Base-by-base conservation (phyloP, 2,329 filamentous ascomycete species). In the Aspergillus sp. region DNA sequence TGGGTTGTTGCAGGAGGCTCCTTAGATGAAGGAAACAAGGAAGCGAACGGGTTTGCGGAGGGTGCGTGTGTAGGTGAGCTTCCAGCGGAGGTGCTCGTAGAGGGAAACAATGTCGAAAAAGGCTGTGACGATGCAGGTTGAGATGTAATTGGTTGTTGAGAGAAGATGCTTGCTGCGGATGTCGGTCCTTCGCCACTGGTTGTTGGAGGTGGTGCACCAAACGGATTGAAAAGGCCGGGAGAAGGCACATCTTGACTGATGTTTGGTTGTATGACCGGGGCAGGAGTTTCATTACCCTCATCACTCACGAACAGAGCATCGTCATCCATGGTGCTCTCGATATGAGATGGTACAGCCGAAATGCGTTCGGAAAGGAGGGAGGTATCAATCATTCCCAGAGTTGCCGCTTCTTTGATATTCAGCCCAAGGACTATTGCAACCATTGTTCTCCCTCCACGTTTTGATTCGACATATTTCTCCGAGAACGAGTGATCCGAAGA, bases 401-500 rank as follows among this genome's bases (percentile, higher is more conserved):
- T 69, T 40, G 72, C 73, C 16, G 84, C 81, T 59, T 80, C 74
- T 42, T 71, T 70, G 43, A 85, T 76, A 42, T 70, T 78, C 64
- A 84, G 70, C 13, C 83, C 83, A 60, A 80, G 76, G 49, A 86
- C 79, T 23, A 87, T 69, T 7, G 83, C 79, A 19, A 78, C 77
- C n/a, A 84, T 66, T 2, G 74, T 78, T 58, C 84, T 76, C 19
- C 77, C 76, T 50, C 76, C 72, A 36, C 83, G 77, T 66, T 87
- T 87, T 21, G 70, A 69, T 63, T 87, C 84, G 14, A 87, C 84
- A 47, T 81, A 72, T 4, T 59, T 70, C 17, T 77, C 67, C 0
- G 81, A 84, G 56, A 81, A 82, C 14, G 72, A 70, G 58, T 85
- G 83, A 29, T 76, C 74, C n/a, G 72, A 71, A 29, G 74, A 73